Percentiles rank a stretch among this genome's conserved stretches.
Conservation (phyloP, 2,329 filamentous ascomycete genomes). For the Botryotinia calthae region DNA sequence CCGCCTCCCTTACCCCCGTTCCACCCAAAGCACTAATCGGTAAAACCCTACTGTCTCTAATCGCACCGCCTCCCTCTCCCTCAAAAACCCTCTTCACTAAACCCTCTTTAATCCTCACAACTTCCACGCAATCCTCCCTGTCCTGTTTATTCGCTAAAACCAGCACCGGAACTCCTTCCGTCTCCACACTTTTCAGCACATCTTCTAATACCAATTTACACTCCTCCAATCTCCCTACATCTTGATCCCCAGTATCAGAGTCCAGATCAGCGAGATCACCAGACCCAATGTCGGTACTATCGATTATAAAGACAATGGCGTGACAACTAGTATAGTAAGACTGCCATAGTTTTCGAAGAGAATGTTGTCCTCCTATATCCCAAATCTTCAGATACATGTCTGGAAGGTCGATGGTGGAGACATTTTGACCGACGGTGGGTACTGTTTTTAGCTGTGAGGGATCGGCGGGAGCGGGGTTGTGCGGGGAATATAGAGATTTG, state of each 20-base stretch:
- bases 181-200: constrained; percentile 81
- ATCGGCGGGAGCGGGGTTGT: constrained; percentile 56
- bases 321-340: constrained; percentile 93
- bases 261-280: constrained; percentile 42
- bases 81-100: constrained; percentile 94
- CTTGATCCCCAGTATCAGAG: constrained; percentile 33
- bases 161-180: constrained; percentile 85
- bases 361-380: constrained; percentile 94
- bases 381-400: constrained; percentile 98
- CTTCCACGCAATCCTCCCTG: constrained; percentile 94
- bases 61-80: constrained; percentile 80
- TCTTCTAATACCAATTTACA: constrained; percentile 87
- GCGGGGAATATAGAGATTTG: constrained; percentile 77
- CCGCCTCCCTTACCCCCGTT: constrained; percentile 84
- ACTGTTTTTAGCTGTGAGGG: constrained; percentile 74
- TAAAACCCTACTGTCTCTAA: constrained; percentile 86
- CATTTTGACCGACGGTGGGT: constrained; percentile 95
- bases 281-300: constrained; percentile 90
- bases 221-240: constrained; percentile 71
- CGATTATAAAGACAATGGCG: constrained; percentile 96
- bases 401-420: constrained; percentile 82
- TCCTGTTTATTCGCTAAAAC: constrained; percentile 98
- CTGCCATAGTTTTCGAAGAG: constrained; percentile 87
- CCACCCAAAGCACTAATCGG: constrained; percentile 88
- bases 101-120: constrained; percentile 95